Evolutionary conservation across 345 rosid species (phyloP).

Genomic region (Fremontodendron californicum): DNA sequence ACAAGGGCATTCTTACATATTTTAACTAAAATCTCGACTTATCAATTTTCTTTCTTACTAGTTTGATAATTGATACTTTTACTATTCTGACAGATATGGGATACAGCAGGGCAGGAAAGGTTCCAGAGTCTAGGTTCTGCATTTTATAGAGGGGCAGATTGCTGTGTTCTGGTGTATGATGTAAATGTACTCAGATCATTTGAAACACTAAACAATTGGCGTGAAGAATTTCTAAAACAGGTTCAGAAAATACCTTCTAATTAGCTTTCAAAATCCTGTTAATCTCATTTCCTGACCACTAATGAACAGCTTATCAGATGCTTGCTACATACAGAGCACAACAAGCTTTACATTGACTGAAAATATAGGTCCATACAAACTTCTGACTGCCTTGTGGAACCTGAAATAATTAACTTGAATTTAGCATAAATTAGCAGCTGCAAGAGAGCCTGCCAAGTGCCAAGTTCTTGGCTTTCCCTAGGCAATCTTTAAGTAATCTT

Average conservation of each 20-base stretch:
- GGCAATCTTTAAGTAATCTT: neutral
- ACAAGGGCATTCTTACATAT: neutral
- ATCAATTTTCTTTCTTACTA: neutral
- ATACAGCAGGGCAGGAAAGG: slow-evolving; percentile 96
- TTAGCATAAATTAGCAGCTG: too few species aligned
- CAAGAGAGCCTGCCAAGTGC: too few species aligned
- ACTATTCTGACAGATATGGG: slow-evolving; percentile 63
- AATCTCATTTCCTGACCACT: neutral
- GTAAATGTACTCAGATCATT: slow-evolving; percentile 60
- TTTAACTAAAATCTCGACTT: neutral
- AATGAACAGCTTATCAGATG: neutral
- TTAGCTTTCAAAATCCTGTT: neutral
- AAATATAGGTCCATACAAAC: neutral
- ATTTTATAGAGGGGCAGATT: slow-evolving; percentile 90
- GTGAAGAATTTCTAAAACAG: slow-evolving; percentile 73
- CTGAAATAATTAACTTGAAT: too few species aligned
- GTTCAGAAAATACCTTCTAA: slow-evolving; percentile 21
- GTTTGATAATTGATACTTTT: neutral
- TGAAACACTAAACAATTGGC: slow-evolving; percentile 67
- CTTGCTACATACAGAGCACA: neutral
- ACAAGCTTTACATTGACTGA: neutral
- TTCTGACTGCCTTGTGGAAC: too few species aligned
- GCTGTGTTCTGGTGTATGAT: slow-evolving; percentile 74
- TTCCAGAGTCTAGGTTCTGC: slow-evolving; percentile 85
- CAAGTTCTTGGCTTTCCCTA: neutral